Evolutionary conservation across 2,329 filamentous ascomycete species (phyloP).

Genomic region (Trichoderma gracile): DNA sequence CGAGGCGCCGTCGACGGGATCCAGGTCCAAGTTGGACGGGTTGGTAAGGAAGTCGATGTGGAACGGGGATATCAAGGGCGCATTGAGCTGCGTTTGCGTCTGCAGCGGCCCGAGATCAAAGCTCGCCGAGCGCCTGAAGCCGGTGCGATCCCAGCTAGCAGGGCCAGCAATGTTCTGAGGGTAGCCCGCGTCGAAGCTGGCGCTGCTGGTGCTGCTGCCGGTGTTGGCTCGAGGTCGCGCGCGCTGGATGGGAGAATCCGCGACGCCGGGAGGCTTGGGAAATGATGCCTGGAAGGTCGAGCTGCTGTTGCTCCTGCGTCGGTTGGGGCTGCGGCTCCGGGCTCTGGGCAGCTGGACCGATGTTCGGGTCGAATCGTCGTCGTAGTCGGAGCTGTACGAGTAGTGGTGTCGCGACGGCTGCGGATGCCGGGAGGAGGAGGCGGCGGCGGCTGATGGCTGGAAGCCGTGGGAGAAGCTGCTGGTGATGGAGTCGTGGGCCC

Average conservation of each 20-base stretch:
- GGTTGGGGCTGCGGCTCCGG: conserved; percentile 4
- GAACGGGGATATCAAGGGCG: conserved; percentile 41
- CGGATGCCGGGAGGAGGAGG: too few relatives aligned
- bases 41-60: conserved; percentile 52
- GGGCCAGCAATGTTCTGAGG: conserved; percentile 54
- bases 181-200: conserved; percentile 66
- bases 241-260: conserved; percentile 44
- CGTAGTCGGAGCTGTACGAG: conserved; percentile 62
- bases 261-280: conserved; percentile 64
- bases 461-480: background rate
- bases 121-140: conserved; percentile 64
- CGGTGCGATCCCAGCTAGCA: conserved; percentile 57
- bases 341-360: conserved; percentile 49
- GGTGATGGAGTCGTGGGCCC: conserved; percentile 29
- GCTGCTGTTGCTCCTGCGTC: conserved; percentile 75
- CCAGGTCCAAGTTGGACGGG: conserved; percentile 46
- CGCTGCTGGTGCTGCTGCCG: conserved; percentile 69
- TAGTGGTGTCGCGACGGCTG: conserved; percentile 39
- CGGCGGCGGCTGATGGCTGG: background rate
- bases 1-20: conserved; percentile 54
- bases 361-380: conserved; percentile 54
- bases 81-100: conserved; percentile 33
- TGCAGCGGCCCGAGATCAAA: conserved; percentile 61
- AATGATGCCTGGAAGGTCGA: conserved; percentile 66
- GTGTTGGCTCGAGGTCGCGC: conserved; percentile 64